These are phyloP conservation scores for Cardiospermum halicacabum DNA, from an alignment of 345 rosid species.

Conservation along the genomic window DNA sequence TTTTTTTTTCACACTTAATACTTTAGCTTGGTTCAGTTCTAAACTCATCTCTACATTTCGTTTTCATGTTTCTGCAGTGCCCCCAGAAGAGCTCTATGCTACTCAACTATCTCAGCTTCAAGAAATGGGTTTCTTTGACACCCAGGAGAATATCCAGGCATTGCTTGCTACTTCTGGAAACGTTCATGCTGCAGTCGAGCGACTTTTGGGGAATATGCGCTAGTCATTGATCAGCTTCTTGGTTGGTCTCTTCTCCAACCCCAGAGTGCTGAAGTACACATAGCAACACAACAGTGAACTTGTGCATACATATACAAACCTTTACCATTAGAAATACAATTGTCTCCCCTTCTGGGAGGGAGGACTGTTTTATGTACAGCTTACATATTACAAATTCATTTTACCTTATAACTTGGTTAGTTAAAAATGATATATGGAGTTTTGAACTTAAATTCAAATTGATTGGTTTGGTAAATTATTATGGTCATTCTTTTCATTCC, in stretches of 20 bases:
- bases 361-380: not conserved
- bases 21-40: not conserved
- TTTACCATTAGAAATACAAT: not conserved
- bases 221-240: slow-evolving; percentile 17
- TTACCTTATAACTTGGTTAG: not conserved
- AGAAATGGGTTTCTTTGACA: slow-evolving; percentile 81
- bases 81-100: slow-evolving; percentile 65
- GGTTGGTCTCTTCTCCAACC: not conserved
- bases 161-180: slow-evolving; percentile 65
- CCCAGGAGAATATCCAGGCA: slow-evolving; percentile 67
- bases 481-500: not conserved
- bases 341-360: not conserved
- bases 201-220: slow-evolving; percentile 59
- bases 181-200: slow-evolving; percentile 79
- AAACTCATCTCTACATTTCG: not conserved
- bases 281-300: not conserved
- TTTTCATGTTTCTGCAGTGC: slow-evolving; percentile 37
- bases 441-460: not conserved
- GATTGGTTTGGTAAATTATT: not conserved
- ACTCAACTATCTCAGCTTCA: slow-evolving; percentile 73
- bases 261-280: not conserved
- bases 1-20: not conserved
- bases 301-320: not conserved
- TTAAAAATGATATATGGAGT: not conserved
- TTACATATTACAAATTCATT: too few relatives aligned